Percentiles rank a stretch among this genome's conserved stretches.
phyloP scores from a whole-genome alignment of 2,329 filamentous ascomycete genomes.

The Fusarium subglutinans region DNA sequence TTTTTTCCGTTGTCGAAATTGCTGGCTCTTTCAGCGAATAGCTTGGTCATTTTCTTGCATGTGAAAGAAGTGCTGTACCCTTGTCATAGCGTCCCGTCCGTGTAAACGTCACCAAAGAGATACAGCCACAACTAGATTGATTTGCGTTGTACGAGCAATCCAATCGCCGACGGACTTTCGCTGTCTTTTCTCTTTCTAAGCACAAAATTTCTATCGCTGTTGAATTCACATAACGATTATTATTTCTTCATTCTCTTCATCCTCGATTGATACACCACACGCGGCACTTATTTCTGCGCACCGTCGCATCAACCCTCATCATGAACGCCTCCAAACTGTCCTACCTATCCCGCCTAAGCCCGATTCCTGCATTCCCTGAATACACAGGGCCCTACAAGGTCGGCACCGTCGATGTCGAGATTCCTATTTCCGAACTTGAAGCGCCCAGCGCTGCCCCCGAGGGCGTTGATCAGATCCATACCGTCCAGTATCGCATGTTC shows the following conservation, averaged over 20 bases:
- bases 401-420: slow-evolving; percentile 79
- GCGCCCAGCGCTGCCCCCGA: slow-evolving; percentile 64
- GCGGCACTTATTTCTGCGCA: background rate
- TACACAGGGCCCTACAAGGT: slow-evolving; percentile 78
- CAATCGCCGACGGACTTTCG: background rate
- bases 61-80: slow-evolving; percentile 19
- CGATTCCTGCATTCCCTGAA: slow-evolving; percentile 75
- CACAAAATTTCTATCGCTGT: background rate
- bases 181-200: background rate
- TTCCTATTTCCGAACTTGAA: slow-evolving; percentile 70
- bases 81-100: slow-evolving; percentile 12
- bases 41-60: slow-evolving; percentile 19
- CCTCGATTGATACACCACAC: background rate
- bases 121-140: slow-evolving; percentile 6
- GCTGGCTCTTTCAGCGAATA: slow-evolving; percentile 8
- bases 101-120: slow-evolving; percentile 34
- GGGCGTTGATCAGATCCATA: slow-evolving; percentile 68
- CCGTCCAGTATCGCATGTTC: slow-evolving; percentile 83
- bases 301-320: background rate
- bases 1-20: background rate
- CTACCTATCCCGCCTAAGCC: slow-evolving; percentile 67
- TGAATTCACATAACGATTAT: background rate
- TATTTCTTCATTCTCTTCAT: background rate
- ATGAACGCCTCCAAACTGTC: slow-evolving; percentile 52
- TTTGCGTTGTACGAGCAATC: background rate